These are phyloP conservation scores for Colletotrichum euphorbiae DNA, from an alignment of 2,329 filamentous ascomycete species.

Conservation along the genomic window DNA sequence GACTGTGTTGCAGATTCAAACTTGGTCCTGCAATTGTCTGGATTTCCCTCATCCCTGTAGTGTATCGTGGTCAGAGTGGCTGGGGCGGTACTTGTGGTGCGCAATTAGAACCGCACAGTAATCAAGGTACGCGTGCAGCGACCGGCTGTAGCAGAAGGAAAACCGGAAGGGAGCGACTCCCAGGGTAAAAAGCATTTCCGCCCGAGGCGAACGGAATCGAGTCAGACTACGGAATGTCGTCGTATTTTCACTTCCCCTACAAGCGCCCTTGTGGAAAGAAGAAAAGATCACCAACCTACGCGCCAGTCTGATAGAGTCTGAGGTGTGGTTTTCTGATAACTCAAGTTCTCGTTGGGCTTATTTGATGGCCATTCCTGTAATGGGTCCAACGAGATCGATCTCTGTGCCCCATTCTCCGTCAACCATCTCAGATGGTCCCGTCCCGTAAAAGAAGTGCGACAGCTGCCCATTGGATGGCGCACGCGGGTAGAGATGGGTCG, in stretches of 20 bases:
- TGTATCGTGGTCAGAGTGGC: slow-evolving; percentile 24
- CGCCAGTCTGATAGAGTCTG: not conserved
- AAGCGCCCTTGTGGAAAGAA: slow-evolving; percentile 3
- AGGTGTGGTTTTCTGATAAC: slow-evolving; percentile 4
- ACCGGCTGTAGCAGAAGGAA: slow-evolving; percentile 6
- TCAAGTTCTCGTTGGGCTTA: slow-evolving; percentile 4
- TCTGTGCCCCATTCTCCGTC: slow-evolving; percentile 37
- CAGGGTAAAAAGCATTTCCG: slow-evolving; percentile 24
- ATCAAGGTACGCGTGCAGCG: slow-evolving; percentile 1
- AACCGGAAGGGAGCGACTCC: slow-evolving; percentile 5
- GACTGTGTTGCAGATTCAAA: slow-evolving; percentile 12
- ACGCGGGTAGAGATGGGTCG: slow-evolving; percentile 38
- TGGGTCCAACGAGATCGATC: slow-evolving; percentile 38
- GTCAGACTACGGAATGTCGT: slow-evolving; percentile 25
- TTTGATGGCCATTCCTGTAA: slow-evolving; percentile 28
- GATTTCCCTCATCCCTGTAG: slow-evolving; percentile 30
- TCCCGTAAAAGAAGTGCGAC: slow-evolving; percentile 26
- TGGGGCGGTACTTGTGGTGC: slow-evolving; percentile 21
- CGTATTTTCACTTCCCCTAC: not conserved
- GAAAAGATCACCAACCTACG: not conserved
- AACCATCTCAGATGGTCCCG: slow-evolving; percentile 38
- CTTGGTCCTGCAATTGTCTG: slow-evolving; percentile 29
- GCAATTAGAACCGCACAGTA: not conserved
- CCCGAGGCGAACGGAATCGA: slow-evolving; percentile 19
- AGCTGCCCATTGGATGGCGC: slow-evolving; percentile 33